Evolutionary conservation across 108 stramenopile genomes (phyloP), one percentile per base, ranked within the genome.

Genomic region (Asterionellopsis glacialis): DNA sequence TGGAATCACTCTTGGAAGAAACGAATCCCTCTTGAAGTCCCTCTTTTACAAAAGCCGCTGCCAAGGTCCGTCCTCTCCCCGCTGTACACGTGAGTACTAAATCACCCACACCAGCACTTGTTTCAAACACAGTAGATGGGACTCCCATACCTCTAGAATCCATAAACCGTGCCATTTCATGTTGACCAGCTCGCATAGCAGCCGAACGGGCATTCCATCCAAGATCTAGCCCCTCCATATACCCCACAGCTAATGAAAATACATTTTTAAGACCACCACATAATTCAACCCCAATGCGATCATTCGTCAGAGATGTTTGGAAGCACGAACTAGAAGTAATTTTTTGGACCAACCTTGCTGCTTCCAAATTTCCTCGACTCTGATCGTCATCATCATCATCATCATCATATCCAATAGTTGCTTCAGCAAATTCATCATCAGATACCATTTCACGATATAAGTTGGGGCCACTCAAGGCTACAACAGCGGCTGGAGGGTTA

Each of bases 91-190:
- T 55, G 19, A 55, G 24, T 2, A 55, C 21, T 22, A 55, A 16
- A 55, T 55, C 54, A 21, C 54, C 54, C 9, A 55, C 21, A 28
- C 54, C 54, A 4, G 33, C 54, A 19, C 19, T 18, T 28, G 54
- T 55, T 40, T 55, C 54, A 40, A 55, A 55, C 1, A 55, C 54
- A 18, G 54, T 55, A 28, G 19, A 16, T 40, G 19, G 16, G 24
- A 5, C 39, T 4, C 54, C 54, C 16, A 28, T 22, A 40, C 33
- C 54, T 5, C 33, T 16, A 28, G 16, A 16, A 18, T 55, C 9
- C n/a, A 55, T 55, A 22, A 55, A 55, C 9, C 54, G 54, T 28
- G n/a, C 18, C 54, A 55, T 55, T 40, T 55, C 54, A 40, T 55
- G 54, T 9, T 21, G 16, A 19, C 54, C 54, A n/a, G 54, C 54